phyloP scores from a whole-genome alignment of 805 yeast genomes.

The Wickerhamiella qilinensis region DNA sequence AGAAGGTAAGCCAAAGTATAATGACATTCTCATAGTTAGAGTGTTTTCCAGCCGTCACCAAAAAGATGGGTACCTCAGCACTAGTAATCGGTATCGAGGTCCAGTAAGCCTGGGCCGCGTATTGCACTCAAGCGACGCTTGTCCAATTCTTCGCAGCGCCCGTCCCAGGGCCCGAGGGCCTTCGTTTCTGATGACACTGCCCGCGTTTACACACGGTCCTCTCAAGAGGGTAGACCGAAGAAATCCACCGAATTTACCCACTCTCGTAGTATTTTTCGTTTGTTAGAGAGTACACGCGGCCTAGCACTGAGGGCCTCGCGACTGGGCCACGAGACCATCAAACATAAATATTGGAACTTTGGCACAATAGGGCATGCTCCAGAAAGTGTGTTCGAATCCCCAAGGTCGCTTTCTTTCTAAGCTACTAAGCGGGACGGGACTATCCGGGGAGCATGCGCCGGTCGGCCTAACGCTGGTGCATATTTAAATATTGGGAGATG shows the following conservation, averaged over 20 bases:
- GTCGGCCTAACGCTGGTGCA: no score
- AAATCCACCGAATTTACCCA: conserved; percentile 21
- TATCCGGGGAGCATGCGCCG: no score
- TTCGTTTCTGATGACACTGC: conserved; percentile 19
- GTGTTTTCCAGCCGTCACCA: no score
- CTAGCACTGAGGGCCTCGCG: conserved; percentile 9
- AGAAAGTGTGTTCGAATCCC: no score
- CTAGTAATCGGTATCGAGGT: conserved; percentile 20
- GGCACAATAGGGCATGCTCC: no score
- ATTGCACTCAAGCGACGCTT: conserved; percentile 17
- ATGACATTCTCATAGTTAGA: no score
- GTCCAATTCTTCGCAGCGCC: conserved; percentile 18
- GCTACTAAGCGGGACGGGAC: no score
- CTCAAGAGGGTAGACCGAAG: conserved; percentile 15
- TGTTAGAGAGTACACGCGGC: conserved; percentile 18
- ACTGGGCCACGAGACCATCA: neutral
- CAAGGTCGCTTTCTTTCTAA: no score
- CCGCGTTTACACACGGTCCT: conserved; percentile 18
- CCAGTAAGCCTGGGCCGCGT: conserved; percentile 15
- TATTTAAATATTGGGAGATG: no score
- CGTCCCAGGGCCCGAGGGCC: conserved; percentile 16
- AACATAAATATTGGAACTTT: neutral
- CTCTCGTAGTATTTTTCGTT: conserved; percentile 12
- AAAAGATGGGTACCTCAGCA: conserved; percentile 7
- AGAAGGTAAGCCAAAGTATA: no score